Conservation (phyloP, 306 rosid species). For the Dalbergia cochinchinensis region DNA sequence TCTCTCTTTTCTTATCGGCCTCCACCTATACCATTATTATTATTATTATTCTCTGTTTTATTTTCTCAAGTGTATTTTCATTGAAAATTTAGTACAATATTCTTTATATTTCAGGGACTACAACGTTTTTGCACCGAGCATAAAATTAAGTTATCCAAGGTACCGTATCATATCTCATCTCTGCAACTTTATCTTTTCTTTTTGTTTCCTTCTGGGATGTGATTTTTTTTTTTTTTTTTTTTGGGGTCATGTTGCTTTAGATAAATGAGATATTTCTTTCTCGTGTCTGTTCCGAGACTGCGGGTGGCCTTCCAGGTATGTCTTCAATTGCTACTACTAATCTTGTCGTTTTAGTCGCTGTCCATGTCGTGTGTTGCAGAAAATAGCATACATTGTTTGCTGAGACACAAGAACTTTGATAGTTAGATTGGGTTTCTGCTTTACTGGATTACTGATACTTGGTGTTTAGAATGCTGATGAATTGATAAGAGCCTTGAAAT, state of each 20-base stretch:
- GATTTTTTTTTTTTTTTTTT: conserved; percentile 16
- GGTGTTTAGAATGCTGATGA: background rate
- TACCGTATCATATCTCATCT: conserved; percentile 31
- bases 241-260: conserved; percentile 62
- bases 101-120: conserved; percentile 63
- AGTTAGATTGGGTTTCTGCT: background rate
- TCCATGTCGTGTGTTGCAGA: conserved; percentile 5
- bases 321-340: conserved; percentile 23
- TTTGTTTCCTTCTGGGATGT: background rate
- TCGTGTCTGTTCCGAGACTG: conserved; percentile 95
- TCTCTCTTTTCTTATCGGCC: background rate
- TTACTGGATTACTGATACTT: conserved; percentile 1
- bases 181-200: conserved; percentile 11
- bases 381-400: background rate
- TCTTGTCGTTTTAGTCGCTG: background rate
- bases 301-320: conserved; percentile 95
- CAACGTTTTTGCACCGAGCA: conserved; percentile 93
- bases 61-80: background rate
- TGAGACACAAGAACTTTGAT: conserved; percentile 25
- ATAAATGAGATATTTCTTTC: conserved; percentile 93
- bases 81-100: background rate
- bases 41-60: background rate
- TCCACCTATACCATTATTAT: background rate
- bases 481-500: conserved; percentile 38
- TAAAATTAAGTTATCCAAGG: conserved; percentile 83